Conservation (phyloP, 129 eudicot genomes). For the Smallanthus sonchifolius region DNA sequence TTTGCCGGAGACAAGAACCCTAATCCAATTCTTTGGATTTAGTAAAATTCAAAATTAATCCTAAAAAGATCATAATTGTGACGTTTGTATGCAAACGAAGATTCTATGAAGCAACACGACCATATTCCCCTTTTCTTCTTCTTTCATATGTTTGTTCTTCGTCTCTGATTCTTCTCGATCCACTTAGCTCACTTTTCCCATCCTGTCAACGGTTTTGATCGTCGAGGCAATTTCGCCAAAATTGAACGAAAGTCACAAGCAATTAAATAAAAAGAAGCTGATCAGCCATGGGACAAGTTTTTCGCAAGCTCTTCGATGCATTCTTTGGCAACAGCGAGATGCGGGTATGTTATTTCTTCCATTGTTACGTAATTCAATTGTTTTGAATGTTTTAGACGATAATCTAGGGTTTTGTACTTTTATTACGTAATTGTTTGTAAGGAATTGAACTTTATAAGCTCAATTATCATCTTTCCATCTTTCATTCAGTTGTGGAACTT, state of each 20-base stretch:
- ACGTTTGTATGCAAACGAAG: constrained; percentile 6
- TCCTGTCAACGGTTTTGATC: constrained; percentile 18
- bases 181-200: not conserved
- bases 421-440: not conserved
- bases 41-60: not conserved
- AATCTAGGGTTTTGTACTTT: constrained; percentile 19
- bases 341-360: constrained; percentile 46
- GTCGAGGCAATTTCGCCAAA: constrained; percentile 5
- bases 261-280: not conserved
- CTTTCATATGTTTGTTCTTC: not conserved
- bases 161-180: constrained; percentile 4
- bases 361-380: not conserved
- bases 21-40: not conserved
- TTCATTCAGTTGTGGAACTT: constrained; percentile 14
- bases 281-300: constrained; percentile 82
- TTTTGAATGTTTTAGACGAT: not conserved
- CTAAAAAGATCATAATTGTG: not conserved
- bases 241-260: not conserved
- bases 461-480: not conserved
- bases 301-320: constrained; percentile 88
- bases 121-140: constrained; percentile 13
- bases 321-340: constrained; percentile 97
- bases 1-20: not conserved
- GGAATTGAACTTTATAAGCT: not conserved
- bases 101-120: constrained; percentile 18